Evolutionary conservation across 768 basidiomycete species (phyloP).

Genomic region (Omphalotus guepiniiformis): DNA sequence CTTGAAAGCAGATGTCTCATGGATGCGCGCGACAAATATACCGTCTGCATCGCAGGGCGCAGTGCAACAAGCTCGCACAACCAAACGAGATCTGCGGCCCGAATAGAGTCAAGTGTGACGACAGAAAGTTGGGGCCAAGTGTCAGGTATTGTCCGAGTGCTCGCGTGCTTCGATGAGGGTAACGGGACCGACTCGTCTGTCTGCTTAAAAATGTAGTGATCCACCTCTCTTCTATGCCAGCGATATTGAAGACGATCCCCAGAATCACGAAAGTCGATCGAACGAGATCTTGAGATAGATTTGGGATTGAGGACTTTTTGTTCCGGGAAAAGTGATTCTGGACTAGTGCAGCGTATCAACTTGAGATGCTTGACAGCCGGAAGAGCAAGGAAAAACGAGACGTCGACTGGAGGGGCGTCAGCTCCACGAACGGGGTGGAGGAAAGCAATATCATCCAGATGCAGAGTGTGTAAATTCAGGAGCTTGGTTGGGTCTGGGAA

Average conservation of each 20-base stretch:
- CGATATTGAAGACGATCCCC: neutral
- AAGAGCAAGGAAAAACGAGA: neutral
- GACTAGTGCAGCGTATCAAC: conserved; percentile 1
- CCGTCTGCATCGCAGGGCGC: conserved; percentile 7
- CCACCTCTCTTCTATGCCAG: conserved; percentile 3
- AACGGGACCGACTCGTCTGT: neutral
- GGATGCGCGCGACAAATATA: conserved; percentile 7
- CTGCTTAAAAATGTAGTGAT: neutral
- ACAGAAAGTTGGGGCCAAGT: conserved; percentile 8
- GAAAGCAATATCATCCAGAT: neutral
- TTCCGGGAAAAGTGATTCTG: conserved; percentile 1
- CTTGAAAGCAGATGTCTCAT: conserved; percentile 2
- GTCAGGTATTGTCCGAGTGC: neutral
- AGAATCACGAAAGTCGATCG: neutral
- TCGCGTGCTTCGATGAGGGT: neutral
- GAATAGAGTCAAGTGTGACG: conserved; percentile 4
- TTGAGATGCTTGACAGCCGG: conserved; percentile 8
- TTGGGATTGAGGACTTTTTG: neutral
- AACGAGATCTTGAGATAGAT: conserved; percentile 3
- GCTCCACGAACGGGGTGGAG: neutral
- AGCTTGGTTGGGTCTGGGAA: conserved; percentile 1
- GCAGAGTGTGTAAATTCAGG: conserved; percentile 6
- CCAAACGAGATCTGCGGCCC: conserved; percentile 4
- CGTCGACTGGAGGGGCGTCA: neutral
- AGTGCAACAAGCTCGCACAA: conserved; percentile 4